Percentiles rank a stretch among this genome's conserved stretches.
phyloP scores from a whole-genome alignment of 805 yeast genomes.

The Priceomyces castillae region DNA sequence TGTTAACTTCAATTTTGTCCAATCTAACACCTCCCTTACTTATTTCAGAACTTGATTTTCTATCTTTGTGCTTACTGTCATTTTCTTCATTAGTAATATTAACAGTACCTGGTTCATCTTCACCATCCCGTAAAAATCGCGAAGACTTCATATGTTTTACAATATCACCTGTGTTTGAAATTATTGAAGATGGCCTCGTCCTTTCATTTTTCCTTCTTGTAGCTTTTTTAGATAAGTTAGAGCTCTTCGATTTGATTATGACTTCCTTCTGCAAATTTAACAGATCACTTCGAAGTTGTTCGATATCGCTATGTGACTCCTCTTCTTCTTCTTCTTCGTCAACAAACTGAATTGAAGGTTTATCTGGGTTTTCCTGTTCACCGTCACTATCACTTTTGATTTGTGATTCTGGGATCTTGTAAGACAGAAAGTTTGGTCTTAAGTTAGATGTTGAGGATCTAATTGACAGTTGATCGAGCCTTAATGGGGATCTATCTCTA shows the following conservation, averaged over 20 bases:
- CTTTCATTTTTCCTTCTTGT: slow-evolving; percentile 3
- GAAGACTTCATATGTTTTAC: slow-evolving; percentile 35
- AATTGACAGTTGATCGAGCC: slow-evolving; percentile 29
- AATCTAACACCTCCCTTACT: not conserved
- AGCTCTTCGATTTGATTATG: slow-evolving; percentile 7
- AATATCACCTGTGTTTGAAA: slow-evolving; percentile 35
- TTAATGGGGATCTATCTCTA: slow-evolving; percentile 1
- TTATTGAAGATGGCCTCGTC: slow-evolving; percentile 31
- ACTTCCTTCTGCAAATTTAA: not conserved
- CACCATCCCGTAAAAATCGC: slow-evolving; percentile 28
- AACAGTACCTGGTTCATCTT: too few species aligned
- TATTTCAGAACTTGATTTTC: not conserved
- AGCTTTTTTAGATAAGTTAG: slow-evolving; percentile 10
- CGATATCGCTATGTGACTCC: too few species aligned
- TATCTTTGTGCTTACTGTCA: not conserved
- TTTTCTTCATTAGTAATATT: too few species aligned
- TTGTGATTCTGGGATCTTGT: slow-evolving; percentile 66
- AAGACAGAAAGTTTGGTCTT: slow-evolving; percentile 67
- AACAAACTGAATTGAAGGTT: slow-evolving; percentile 61
- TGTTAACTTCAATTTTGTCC: slow-evolving; percentile 2
- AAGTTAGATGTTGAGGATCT: slow-evolving; percentile 36
- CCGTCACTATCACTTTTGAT: slow-evolving; percentile 59
- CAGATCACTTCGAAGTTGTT: not conserved
- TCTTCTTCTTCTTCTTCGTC: slow-evolving; percentile 36
- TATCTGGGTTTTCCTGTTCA: slow-evolving; percentile 53